These are phyloP conservation scores for Coprinellus micaceus DNA, from an alignment of 768 basidiomycete species.

Conservation along the genomic window DNA sequence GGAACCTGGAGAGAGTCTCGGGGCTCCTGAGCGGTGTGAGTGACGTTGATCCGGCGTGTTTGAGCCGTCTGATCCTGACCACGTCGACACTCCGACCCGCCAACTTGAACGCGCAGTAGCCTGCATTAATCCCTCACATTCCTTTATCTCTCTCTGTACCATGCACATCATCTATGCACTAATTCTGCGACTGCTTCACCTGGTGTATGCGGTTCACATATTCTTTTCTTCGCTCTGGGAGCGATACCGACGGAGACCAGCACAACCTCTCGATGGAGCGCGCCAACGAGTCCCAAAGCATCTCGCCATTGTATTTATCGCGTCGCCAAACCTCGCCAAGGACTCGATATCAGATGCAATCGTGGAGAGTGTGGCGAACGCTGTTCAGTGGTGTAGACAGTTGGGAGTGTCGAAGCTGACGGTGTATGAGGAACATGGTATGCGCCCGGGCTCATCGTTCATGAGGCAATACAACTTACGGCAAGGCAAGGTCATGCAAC, in stretches of 20 bases:
- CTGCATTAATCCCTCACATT: conserved; percentile 7
- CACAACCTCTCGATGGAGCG: conserved; percentile 45
- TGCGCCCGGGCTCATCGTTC: conserved; percentile 16
- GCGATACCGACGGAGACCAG: conserved; percentile 32
- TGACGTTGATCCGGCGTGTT: background rate
- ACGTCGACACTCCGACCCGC: conserved; percentile 13
- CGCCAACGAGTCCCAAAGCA: conserved; percentile 63
- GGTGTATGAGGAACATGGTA: conserved; percentile 72
- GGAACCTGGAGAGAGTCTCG: background rate
- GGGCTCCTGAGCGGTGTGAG: conserved; percentile 4
- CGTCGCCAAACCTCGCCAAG: conserved; percentile 33
- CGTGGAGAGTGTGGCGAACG: conserved; percentile 49
- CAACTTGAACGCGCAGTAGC: background rate
- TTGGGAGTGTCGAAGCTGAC: conserved; percentile 62
- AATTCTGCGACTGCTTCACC: conserved; percentile 55
- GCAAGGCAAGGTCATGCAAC: conserved; percentile 35
- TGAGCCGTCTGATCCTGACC: conserved; percentile 5
- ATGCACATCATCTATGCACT: conserved; percentile 49
- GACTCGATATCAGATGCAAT: conserved; percentile 40
- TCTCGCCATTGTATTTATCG: conserved; percentile 60
- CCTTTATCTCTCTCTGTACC: conserved; percentile 9
- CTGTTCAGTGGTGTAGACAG: conserved; percentile 59
- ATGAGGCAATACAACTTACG: background rate
- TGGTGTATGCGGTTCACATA: conserved; percentile 46
- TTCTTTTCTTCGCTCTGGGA: conserved; percentile 38